Conservation (phyloP, 441 rosid genomes). For the Lepidium campestre region DNA sequence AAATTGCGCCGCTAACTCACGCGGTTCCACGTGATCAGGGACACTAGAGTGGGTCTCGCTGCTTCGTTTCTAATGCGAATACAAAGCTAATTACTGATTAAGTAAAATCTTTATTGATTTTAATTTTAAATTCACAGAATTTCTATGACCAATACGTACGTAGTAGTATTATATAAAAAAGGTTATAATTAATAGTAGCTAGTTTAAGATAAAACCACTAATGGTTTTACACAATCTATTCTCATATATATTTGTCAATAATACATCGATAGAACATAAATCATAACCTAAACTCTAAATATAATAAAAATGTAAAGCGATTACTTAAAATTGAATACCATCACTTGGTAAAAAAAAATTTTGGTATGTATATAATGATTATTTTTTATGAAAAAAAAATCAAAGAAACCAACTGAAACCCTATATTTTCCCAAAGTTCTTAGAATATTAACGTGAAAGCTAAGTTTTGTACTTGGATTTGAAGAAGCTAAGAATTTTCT, state of each 20-base stretch:
- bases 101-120: background rate
- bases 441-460: background rate
- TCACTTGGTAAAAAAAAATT: no score
- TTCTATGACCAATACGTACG: background rate
- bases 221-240: conserved; percentile 6
- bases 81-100: background rate
- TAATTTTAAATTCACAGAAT: background rate
- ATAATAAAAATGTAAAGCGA: no score
- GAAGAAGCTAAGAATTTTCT: background rate
- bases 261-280: no score
- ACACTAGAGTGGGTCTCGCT: conserved; percentile 10
- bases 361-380: no score
- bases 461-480: background rate
- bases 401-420: background rate
- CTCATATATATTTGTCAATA: no score
- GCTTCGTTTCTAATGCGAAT: conserved; percentile 2
- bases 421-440: background rate
- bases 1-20: conserved; percentile 26
- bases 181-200: background rate
- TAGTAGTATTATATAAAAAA: background rate
- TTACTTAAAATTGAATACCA: no score
- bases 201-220: conserved; percentile 20
- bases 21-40: conserved; percentile 21
- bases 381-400: no score
- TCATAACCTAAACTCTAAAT: no score